Evolutionary conservation across 148 eudicot species (phyloP), one percentile per base, ranked within the genome.

Genomic region (Beta vulgaris): DNA sequence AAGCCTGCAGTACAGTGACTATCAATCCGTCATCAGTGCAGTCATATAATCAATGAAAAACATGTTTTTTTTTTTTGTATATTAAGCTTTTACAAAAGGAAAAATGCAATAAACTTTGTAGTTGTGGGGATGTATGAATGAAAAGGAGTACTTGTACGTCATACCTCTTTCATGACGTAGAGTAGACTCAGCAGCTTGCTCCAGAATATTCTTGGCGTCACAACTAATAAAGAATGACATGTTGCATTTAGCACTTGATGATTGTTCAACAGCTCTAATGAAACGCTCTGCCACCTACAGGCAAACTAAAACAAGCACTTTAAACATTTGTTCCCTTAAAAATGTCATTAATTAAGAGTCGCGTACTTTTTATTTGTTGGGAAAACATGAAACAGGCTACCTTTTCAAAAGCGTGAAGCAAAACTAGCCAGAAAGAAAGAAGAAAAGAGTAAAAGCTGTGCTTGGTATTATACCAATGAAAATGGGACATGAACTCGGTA

Each of bases 151-250:
- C 13, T 67, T n/a, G 2, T 31, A 32, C 28, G 16, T 31, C 39
- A 29, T 73, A 92, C 99, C 99, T 82, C 71, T 73, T 75, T 87
- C 46, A 71, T 92, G 84, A 5, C 99, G 90, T 68, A 84, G 77
- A 75, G 92, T 89, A 46, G 99, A 96, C 73, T 88, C 94, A 39
- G 76, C 78, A 49, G 99, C 99, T 80, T 96, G 98, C 78, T 77
- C 79, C 73, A 88, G 40, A 66, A 96, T 92, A 74, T 89, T 84
- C 32, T 77, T 85, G 46, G 76, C 84, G 49, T 84, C 80, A 69
- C 71, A 84, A 76, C 82, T 88, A 55, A 96, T 96, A 76, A 96
- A 96, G 82, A 95, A 96, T 58, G 94, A 85, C 99, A 96, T 96
- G 43, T 85, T 76, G 75, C 87, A 73, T 67, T 80, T 67, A 55